Base-by-base conservation (phyloP, 1,284 basidiomycete genomes). In the Moniliella sp. region DNA sequence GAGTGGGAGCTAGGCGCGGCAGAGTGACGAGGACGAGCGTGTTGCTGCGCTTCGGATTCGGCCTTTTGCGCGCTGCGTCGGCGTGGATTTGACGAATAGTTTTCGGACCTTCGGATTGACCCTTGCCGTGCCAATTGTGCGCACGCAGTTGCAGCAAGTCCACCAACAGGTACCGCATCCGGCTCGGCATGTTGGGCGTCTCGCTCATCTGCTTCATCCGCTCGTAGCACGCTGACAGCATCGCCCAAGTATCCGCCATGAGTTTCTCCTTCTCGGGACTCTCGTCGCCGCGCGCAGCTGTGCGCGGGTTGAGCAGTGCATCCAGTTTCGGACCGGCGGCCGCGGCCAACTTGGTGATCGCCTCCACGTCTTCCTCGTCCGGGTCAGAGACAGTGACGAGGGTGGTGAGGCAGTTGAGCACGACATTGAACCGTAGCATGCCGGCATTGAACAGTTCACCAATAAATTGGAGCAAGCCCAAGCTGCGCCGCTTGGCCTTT, bases 281-380 rank as follows among this genome's bases (percentile, higher is more conserved):
- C n/a, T n/a, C n/a, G n/a, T n/a, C n/a, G n/a, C n/a, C n/a, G n/a
- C n/a, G n/a, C n/a, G n/a, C n/a, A n/a, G n/a, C n/a, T n/a, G n/a
- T n/a, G n/a, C n/a, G n/a, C n/a, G n/a, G n/a, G n/a, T 19, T 2
- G 25, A 32, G 25, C 32, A 17, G n/a, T 42, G 41, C 43, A 56
- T 94, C 86, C 39, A 91, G 71, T 25, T 72, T 66, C 39, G 69
- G 67, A 32, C 88, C 88, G 36, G 93, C 80, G 4, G 84, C 94
- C 26, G 75, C 72, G 39, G 94, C 64, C 33, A 94, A 70, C 63
- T 84, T 83, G 69, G 82, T 91, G 42, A 93, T 71, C 30, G 77
- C 82, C 67, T 94, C 88, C 46, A 94, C 79, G 58, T 94, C 84
- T 64, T 93, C 88, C 64, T 94, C 88, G 58, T 93, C 83, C 0